Conservation (phyloP, 805 yeast species). For the Barnettozyma siamensis region DNA sequence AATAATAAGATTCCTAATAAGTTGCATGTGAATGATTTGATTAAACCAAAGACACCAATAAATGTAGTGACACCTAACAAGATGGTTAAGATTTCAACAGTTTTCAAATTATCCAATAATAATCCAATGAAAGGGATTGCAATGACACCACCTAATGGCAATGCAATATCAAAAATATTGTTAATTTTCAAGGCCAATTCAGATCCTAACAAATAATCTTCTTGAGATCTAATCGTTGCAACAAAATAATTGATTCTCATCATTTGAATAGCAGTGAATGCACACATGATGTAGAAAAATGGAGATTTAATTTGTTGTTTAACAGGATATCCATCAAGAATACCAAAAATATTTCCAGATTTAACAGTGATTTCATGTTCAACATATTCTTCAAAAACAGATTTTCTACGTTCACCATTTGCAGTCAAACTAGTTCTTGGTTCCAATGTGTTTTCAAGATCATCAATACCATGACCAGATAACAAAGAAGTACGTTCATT, state of each 20-base stretch:
- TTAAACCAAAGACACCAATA: conserved; percentile 69
- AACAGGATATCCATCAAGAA: conserved; percentile 59
- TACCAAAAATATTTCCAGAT: conserved; percentile 64
- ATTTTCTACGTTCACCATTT: conserved; percentile 36
- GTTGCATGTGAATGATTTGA: conserved; percentile 44
- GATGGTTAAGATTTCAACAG: conserved; percentile 48
- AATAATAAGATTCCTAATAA: conserved; percentile 63
- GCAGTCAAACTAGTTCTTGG: conserved; percentile 17
- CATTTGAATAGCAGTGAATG: conserved; percentile 85
- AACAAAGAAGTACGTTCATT: conserved; percentile 30
- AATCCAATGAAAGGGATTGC: conserved; percentile 86
- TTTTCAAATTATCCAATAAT: conserved; percentile 66
- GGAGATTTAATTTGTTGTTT: conserved; percentile 43
- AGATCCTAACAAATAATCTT: conserved; percentile 57
- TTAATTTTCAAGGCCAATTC: conserved; percentile 52
- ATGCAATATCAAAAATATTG: conserved; percentile 74
- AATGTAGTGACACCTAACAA: conserved; percentile 48
- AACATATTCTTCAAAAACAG: conserved; percentile 61
- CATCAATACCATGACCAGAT: conserved; percentile 9
- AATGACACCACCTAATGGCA: conserved; percentile 83
- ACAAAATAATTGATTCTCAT: conserved; percentile 87
- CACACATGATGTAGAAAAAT: conserved; percentile 75
- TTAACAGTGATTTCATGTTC: conserved; percentile 47
- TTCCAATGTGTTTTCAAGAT: background rate
- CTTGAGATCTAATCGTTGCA: conserved; percentile 83